Base-by-base conservation (phyloP, 179 eudicot species). In the Dionaea muscipula region DNA sequence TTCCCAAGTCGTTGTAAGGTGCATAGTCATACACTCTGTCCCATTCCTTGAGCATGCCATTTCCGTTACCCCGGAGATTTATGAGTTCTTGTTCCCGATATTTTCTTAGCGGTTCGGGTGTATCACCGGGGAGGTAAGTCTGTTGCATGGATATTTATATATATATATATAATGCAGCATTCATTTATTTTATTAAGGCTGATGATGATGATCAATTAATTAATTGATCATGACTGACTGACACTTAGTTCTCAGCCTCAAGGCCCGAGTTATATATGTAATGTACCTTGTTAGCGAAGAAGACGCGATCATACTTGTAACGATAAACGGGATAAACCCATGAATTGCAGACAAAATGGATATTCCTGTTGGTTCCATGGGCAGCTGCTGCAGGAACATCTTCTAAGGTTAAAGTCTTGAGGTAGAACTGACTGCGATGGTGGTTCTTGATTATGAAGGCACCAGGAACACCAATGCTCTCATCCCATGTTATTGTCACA, bases 1-100 rank as follows among this genome's bases (percentile, higher is more conserved):
- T 55, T 47, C 94, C 89, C 47, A 89, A 75, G 66, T 89, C 97
- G 60, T 86, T 83, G 70, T 89, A 86, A 47, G 66, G 73, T 38
- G 74, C 95, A 60, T 85, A 89, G 55, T 83, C 97, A 41, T 89
- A 89, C 1, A 83, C 81, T 31, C 95, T 72, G 54, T 89, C 97
- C 95, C 97, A 89, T 76, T 89, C 95, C 66, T 86, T 69, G 21
- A 76, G 93, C 74, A 50, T 35, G 28, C 86, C 86, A 26, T 66
- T 70, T 62, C 94, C 86, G 60, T 74, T 74, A 52, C 97, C 95
- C 43, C 85, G 68, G 65, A 89, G 66, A 24, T 60, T 72, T 55
- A 48, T 64, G n/a, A 89, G 63, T 53, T 89, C 95, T 26, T 81
- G 80, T 63, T 83, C 77, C 67, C 97, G 81, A 35, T 74, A 78